phyloP scores from a whole-genome alignment of 2,329 filamentous ascomycete species.

The Ramichloridium luteum region DNA sequence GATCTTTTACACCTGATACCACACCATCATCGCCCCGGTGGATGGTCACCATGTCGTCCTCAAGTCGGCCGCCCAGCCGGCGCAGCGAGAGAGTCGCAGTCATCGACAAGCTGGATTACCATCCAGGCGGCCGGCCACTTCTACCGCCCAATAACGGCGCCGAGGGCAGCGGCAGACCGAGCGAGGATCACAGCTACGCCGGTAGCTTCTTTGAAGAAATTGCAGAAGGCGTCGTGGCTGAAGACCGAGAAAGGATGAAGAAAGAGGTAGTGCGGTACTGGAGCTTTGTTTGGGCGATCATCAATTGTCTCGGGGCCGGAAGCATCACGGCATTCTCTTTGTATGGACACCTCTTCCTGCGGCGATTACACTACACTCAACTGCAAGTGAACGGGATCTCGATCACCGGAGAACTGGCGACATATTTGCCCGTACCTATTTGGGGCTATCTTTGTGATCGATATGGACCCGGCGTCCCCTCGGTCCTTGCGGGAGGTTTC shows the following conservation, averaged over 20 bases:
- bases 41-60: conserved; percentile 7
- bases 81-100: conserved; percentile 10
- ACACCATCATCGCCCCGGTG: too few relatives aligned
- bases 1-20: too few relatives aligned
- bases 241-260: conserved; percentile 43
- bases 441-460: conserved; percentile 90
- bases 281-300: conserved; percentile 48
- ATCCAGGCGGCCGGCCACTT: conserved; percentile 29
- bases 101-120: conserved; percentile 42
- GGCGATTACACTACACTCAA: conserved; percentile 75
- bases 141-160: conserved; percentile 25
- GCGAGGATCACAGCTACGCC: conserved; percentile 34
- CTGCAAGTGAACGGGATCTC: conserved; percentile 83
- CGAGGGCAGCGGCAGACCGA: conserved; percentile 21
- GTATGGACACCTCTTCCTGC: conserved; percentile 83
- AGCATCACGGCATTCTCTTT: conserved; percentile 89
- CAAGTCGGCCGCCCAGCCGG: conserved; percentile 11
- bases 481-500: conserved; percentile 56
- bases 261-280: conserved; percentile 41
- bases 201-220: conserved; percentile 48
- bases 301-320: conserved; percentile 67
- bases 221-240: conserved; percentile 46
- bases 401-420: conserved; percentile 72
- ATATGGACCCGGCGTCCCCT: conserved; percentile 65
- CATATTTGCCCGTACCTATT: conserved; percentile 84